Percentiles rank a stretch among this genome's conserved stretches.
Evolutionary conservation across 805 yeast genomes (phyloP).

Genomic region (Lipomyces kockii): DNA sequence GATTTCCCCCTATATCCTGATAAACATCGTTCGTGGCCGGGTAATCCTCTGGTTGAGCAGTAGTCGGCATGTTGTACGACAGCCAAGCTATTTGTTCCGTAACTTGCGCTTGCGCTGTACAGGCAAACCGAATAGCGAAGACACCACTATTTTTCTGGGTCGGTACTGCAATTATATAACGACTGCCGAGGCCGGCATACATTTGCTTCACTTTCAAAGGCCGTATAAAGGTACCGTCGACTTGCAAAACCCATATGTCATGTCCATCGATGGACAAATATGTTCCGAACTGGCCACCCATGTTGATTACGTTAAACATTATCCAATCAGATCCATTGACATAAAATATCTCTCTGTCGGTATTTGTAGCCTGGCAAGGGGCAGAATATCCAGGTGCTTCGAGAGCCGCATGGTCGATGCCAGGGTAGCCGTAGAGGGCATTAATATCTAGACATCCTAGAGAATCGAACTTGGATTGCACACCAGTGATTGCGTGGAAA

Average conservation of each 20-base stretch:
- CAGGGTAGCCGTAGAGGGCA: conserved; percentile 4
- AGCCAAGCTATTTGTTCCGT: conserved; percentile 10
- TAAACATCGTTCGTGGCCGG: not conserved
- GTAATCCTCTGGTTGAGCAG: not conserved
- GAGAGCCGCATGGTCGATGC: conserved; percentile 8
- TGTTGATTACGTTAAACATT: conserved; percentile 8
- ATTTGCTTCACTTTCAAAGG: conserved; percentile 16
- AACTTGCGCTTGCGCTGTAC: conserved; percentile 7
- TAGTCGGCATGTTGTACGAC: conserved; percentile 9
- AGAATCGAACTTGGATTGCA: not conserved
- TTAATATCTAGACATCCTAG: conserved; percentile 8
- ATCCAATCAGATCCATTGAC: conserved; percentile 10
- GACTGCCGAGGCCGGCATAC: conserved; percentile 10
- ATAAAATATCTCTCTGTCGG: conserved; percentile 14
- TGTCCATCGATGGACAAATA: conserved; percentile 18
- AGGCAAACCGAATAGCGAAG: conserved; percentile 22
- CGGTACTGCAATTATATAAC: conserved; percentile 50
- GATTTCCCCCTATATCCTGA: conserved; percentile 13
- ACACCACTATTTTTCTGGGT: conserved; percentile 60
- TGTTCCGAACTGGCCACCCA: conserved; percentile 10
- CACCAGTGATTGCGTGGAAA: not conserved
- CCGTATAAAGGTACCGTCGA: conserved; percentile 11
- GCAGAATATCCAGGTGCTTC: conserved; percentile 18
- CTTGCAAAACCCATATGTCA: conserved; percentile 12
- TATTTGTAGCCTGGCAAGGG: conserved; percentile 10